Conservation (phyloP, 1,139 yeast genomes). For the Martiniozyma asiatica region DNA sequence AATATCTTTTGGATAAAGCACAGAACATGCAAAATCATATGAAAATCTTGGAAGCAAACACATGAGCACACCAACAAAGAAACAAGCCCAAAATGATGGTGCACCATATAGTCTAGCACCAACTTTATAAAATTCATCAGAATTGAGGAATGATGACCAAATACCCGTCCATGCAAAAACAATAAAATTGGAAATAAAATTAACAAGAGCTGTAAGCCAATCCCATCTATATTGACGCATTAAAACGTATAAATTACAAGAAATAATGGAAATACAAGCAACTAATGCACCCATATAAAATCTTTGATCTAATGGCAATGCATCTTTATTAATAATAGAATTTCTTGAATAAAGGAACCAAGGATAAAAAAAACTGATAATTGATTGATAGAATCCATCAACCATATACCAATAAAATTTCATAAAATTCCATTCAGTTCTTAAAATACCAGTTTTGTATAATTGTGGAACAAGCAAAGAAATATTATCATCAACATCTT, state of each 20-base stretch:
- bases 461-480: constrained; percentile 84
- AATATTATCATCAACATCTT: constrained; percentile 76
- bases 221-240: constrained; percentile 91
- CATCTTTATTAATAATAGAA: constrained; percentile 48
- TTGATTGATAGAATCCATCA: constrained; percentile 85
- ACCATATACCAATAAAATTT: constrained; percentile 78
- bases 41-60: constrained; percentile 72
- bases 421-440: constrained; percentile 67
- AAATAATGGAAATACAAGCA: constrained; percentile 63
- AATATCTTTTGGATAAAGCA: constrained; percentile 63
- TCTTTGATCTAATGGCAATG: constrained; percentile 67
- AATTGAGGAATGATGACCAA: constrained; percentile 53
- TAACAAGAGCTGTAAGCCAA: constrained; percentile 62
- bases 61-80: constrained; percentile 55
- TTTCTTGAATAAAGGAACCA: constrained; percentile 50
- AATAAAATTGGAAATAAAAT: constrained; percentile 51
- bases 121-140: constrained; percentile 66
- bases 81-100: constrained; percentile 71
- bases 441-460: constrained; percentile 71
- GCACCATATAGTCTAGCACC: constrained; percentile 67
- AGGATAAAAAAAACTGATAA: constrained; percentile 79
- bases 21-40: constrained; percentile 48
- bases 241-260: constrained; percentile 72
- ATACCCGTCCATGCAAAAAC: constrained; percentile 85
- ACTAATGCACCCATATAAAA: constrained; percentile 77